A percentile compares a stretch with the other conserved stretches of the same genome.
phyloP scores from a whole-genome alignment of 345 rosid genomes.

The Eucalyptus marginata region DNA sequence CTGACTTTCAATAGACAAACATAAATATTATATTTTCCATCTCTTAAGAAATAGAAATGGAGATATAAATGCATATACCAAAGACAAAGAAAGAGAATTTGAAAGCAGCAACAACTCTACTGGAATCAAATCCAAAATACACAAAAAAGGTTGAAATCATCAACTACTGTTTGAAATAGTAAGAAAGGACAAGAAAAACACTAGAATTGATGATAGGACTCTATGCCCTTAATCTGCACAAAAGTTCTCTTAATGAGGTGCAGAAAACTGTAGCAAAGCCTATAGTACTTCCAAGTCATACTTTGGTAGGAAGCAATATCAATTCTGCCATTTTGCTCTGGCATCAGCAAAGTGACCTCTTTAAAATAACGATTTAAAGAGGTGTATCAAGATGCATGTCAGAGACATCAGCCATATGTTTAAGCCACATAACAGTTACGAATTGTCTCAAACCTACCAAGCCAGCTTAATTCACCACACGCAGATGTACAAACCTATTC shows the following conservation, averaged over 20 bases:
- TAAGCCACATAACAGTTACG: neutral
- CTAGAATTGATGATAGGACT: neutral
- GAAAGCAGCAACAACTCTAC: neutral
- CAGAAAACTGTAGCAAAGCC: conserved; percentile 41
- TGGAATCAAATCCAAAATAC: neutral
- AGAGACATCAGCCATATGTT: neutral
- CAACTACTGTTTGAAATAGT: neutral
- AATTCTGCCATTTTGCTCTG: conserved; percentile 41
- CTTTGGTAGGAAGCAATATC: conserved; percentile 49
- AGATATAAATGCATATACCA: neutral
- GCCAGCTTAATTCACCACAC: neutral
- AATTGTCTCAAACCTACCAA: neutral
- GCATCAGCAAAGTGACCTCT: conserved; percentile 84
- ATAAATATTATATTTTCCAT: neutral
- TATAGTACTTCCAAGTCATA: conserved; percentile 27
- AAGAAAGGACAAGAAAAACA: neutral
- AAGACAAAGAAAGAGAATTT: neutral
- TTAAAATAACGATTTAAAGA: conserved; percentile 53
- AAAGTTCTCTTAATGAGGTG: neutral
- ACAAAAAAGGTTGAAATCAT: neutral
- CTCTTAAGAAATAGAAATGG: neutral
- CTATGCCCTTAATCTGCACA: neutral
- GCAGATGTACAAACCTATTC: neutral
- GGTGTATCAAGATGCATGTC: conserved; percentile 74
- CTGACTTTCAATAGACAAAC: neutral